Base-by-base conservation (phyloP, 75 land plant genomes). In the Larix kaempferi region DNA sequence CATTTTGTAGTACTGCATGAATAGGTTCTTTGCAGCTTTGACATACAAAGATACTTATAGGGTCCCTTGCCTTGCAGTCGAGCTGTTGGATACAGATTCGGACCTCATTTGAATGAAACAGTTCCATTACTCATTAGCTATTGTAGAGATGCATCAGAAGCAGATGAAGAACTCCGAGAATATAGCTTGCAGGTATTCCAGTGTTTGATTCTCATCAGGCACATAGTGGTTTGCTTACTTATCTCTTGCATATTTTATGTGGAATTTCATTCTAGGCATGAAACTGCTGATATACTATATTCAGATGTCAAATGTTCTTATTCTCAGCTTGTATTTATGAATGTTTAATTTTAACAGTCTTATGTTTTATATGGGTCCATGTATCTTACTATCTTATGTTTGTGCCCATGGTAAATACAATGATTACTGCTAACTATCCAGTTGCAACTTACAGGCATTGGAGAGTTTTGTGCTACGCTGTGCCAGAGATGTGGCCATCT, bases 111-210 rank as follows among this genome's bases (percentile, higher is more conserved):
- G 76, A 80, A 78, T 26, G 99, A 98, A 57, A 90, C 93, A 65
- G 91, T 98, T 76, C 99, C 99, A 14, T 80, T 98, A 49, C 84
- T 98, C 16, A 88, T 95, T 33, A 79, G 78, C 78, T 98, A 95
- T 77, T 98, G 99, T 76, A 85, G 79, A 77, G 92, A 78, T 84
- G 95, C 99, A 71, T 93, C 99, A 62, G 99, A 98, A 81, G 85
- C 84, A 83, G 98, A 98, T 82, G 99, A 98, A 75, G 99, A 98
- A 77, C 95, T 98, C 71, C 93, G 99, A 65, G 99, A 98, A 78
- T 95, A 95, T 71, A 98, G 98, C 76, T 83, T 98, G 82, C 99
- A 97, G 99, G 99, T 95, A 78, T 44, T 65, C 10, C 57, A 27
- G 3, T 22, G 3, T 62, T 62, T 25, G 14, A 35, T 62, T 62